Evolutionary conservation across 805 yeast genomes (phyloP).

Genomic region (Huiozyma naganishii): DNA sequence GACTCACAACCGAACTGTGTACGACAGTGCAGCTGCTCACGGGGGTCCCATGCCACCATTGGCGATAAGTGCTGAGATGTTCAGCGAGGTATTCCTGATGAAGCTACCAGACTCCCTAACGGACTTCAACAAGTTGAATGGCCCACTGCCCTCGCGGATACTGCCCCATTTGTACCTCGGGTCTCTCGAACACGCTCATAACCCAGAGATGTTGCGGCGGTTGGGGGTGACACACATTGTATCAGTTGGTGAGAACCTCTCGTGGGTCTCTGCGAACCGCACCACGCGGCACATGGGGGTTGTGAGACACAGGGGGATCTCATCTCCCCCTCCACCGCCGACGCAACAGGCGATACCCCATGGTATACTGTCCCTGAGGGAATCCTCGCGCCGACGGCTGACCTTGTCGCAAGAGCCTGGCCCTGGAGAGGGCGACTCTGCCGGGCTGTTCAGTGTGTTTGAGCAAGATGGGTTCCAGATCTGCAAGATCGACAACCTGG

Average conservation of each 20-base stretch:
- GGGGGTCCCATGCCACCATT: conserved; percentile 5
- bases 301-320: conserved; percentile 10
- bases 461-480: conserved; percentile 24
- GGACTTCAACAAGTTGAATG: conserved; percentile 36
- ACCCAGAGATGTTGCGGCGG: conserved; percentile 46
- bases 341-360: background rate
- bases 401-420: background rate
- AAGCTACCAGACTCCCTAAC: conserved; percentile 17
- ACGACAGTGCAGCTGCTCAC: background rate
- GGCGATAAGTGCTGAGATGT: conserved; percentile 22
- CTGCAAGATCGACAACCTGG: conserved; percentile 60
- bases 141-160: conserved; percentile 71
- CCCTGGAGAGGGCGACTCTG: background rate
- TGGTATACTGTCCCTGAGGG: background rate
- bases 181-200: conserved; percentile 70
- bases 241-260: conserved; percentile 73
- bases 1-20: conserved; percentile 4
- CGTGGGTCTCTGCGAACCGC: conserved; percentile 36
- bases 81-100: conserved; percentile 27
- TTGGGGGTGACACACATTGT: conserved; percentile 67
- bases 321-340: conserved; percentile 6
- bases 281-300: background rate
- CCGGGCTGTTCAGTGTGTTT: conserved; percentile 5
- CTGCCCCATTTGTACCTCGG: conserved; percentile 81
- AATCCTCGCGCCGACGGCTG: background rate